Evolutionary conservation across 1,139 yeast genomes (phyloP).

Genomic region (Taphrina wiesneri): DNA sequence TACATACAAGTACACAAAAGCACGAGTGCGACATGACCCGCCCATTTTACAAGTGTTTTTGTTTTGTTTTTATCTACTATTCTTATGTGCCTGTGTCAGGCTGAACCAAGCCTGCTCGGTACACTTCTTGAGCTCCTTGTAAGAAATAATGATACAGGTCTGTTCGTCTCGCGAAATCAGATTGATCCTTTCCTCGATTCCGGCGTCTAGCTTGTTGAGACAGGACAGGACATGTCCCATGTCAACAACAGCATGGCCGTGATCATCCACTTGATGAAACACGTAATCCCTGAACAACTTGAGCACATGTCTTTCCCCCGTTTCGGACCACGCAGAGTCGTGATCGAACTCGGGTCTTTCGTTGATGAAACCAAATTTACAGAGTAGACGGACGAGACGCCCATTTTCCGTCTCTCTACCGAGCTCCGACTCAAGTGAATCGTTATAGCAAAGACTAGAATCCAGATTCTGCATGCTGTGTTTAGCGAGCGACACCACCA

Average conservation of each 20-base stretch:
- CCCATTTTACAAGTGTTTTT: constrained; percentile 9
- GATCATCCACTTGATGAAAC: constrained; percentile 78
- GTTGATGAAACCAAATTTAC: constrained; percentile 75
- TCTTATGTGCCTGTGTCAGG: constrained; percentile 43
- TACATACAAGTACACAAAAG: too few relatives aligned
- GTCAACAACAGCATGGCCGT: constrained; percentile 76
- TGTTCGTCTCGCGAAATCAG: constrained; percentile 81
- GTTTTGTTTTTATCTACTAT: constrained; percentile 6
- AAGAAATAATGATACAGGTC: constrained; percentile 75
- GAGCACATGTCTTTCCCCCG: constrained; percentile 74
- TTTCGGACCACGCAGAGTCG: constrained; percentile 67
- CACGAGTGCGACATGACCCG: too few relatives aligned
- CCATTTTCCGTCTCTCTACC: constrained; percentile 83
- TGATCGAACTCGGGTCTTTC: constrained; percentile 69
- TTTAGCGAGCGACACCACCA: constrained; percentile 47
- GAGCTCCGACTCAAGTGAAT: constrained; percentile 66
- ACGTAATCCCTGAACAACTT: constrained; percentile 79
- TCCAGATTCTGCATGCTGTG: constrained; percentile 54
- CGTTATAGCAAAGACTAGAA: constrained; percentile 60
- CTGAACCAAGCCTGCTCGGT: constrained; percentile 72
- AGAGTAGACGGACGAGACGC: constrained; percentile 73
- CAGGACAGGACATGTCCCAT: constrained; percentile 75
- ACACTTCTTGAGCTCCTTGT: constrained; percentile 67
- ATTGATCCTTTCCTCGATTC: constrained; percentile 77
- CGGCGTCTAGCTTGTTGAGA: constrained; percentile 89